Conservation (phyloP, 2,329 filamentous ascomycete species). For the Rosellinia necatrix region DNA sequence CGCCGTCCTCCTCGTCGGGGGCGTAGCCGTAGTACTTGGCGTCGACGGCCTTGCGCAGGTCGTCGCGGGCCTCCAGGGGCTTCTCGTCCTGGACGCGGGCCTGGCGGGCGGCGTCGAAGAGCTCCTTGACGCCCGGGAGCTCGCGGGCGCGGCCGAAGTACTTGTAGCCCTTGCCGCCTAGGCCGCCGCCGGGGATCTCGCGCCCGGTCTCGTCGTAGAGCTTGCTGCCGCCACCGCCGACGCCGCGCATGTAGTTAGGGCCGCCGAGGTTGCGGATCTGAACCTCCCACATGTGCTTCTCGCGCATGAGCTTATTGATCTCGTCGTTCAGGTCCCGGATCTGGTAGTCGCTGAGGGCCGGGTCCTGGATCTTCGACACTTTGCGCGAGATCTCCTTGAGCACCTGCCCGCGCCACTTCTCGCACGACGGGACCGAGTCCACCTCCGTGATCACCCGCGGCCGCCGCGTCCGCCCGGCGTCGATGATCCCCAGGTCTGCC, state of each 20-base stretch:
- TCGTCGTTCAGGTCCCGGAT: constrained; percentile 98
- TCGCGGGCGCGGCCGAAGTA: constrained; percentile 93
- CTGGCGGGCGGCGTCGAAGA: constrained; percentile 80
- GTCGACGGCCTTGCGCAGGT: constrained; percentile 78
- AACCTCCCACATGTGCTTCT: constrained; percentile 99
- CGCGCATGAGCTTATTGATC: constrained; percentile 98
- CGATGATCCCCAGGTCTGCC: constrained; percentile 53
- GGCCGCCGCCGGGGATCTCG: constrained; percentile 73
- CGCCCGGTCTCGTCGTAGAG: constrained; percentile 75
- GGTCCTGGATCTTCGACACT: constrained; percentile 93
- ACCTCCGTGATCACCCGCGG: constrained; percentile 91
- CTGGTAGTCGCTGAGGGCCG: constrained; percentile 91
- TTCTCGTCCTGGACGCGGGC: constrained; percentile 60
- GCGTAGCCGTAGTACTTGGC: constrained; percentile 97
- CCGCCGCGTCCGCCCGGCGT: constrained; percentile 84
- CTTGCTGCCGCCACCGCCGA: constrained; percentile 69
- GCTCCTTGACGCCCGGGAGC: constrained; percentile 91
- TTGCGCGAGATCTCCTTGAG: constrained; percentile 97
- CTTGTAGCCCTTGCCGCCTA: constrained; percentile 87
- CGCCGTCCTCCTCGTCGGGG: constrained; percentile 86
- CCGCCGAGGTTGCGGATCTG: constrained; percentile 96
- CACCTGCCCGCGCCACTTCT: constrained; percentile 98
- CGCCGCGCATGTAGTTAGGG: constrained; percentile 90
- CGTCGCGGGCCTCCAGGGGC: constrained; percentile 69
- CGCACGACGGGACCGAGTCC: constrained; percentile 81